A percentile compares a stretch with the other conserved stretches of the same genome.
Conservation (phyloP, 2,329 filamentous ascomycete species). For the Colletotrichum sp. region DNA sequence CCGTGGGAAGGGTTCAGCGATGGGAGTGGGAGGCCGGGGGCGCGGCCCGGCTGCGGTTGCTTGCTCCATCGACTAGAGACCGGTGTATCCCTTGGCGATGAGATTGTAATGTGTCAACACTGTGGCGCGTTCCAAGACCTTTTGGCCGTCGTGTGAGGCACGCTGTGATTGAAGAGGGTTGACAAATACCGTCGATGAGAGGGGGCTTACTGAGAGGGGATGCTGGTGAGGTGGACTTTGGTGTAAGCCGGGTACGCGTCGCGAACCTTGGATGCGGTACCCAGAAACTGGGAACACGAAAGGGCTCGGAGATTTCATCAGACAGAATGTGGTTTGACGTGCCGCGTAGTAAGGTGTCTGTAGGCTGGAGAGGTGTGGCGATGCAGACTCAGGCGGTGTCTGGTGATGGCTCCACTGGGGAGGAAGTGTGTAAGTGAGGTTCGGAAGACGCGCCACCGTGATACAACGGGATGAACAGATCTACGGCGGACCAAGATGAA, state of each 20-base stretch:
- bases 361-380: accelerated
- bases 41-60: background rate
- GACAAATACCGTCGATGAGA: background rate
- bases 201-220: background rate
- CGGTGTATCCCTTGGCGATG: background rate
- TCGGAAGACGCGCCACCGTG: background rate
- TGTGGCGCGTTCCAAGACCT: background rate
- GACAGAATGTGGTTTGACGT: background rate
- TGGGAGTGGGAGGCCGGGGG: background rate
- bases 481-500: background rate
- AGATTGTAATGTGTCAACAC: background rate
- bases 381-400: accelerated
- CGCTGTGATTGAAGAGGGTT: background rate
- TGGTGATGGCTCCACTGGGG: background rate
- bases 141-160: background rate
- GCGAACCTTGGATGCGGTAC: background rate
- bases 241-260: background rate
- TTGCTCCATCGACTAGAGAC: background rate
- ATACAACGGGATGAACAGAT: background rate
- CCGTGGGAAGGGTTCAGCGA: background rate
- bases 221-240: background rate
- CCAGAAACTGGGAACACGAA: background rate
- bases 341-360: background rate
- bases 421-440: background rate
- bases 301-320: background rate